phyloP scores from a whole-genome alignment of 2,329 filamentous ascomycete genomes.

The Aureobasidium sp. region DNA sequence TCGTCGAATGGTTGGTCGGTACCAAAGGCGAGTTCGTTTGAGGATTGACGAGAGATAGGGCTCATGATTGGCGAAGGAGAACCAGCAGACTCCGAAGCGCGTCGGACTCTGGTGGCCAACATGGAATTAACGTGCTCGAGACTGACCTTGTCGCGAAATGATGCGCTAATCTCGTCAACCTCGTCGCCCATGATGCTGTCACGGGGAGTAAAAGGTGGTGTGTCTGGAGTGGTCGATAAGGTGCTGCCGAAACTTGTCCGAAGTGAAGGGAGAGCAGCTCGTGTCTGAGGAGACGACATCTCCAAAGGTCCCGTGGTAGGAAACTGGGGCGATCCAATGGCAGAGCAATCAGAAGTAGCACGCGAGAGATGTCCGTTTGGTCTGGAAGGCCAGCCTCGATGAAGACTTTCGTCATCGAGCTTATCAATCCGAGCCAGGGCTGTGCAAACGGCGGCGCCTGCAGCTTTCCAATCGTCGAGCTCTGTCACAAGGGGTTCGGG shows the following conservation, averaged over 20 bases:
- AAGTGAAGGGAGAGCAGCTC: not conserved
- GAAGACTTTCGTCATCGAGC: conserved; percentile 28
- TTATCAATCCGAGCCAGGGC: conserved; percentile 30
- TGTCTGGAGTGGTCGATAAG: conserved; percentile 19
- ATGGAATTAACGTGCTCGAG: conserved; percentile 19
- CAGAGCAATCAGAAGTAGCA: conserved; percentile 3
- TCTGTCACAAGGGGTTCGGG: conserved; percentile 29
- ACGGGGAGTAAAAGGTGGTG: conserved; percentile 28
- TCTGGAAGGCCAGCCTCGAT: conserved; percentile 27
- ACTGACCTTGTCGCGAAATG: conserved; percentile 18
- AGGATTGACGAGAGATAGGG: not conserved
- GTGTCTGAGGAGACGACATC: not conserved
- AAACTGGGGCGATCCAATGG: not conserved
- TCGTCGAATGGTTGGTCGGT: conserved; percentile 22
- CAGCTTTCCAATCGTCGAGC: conserved; percentile 34
- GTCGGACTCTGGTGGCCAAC: conserved; percentile 13
- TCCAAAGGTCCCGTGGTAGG: not conserved
- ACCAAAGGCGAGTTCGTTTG: not conserved
- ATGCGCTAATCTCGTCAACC: conserved; percentile 14
- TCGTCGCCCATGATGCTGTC: conserved; percentile 22
- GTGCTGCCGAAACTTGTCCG: not conserved
- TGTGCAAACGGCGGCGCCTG: conserved; percentile 41
- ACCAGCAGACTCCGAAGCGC: not conserved
- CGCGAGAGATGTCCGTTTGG: conserved; percentile 14
- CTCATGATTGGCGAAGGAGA: not conserved